These are phyloP conservation scores for Phytophthora pisi DNA, from an alignment of 352 stramenopile genomes.

Conservation along the genomic window DNA sequence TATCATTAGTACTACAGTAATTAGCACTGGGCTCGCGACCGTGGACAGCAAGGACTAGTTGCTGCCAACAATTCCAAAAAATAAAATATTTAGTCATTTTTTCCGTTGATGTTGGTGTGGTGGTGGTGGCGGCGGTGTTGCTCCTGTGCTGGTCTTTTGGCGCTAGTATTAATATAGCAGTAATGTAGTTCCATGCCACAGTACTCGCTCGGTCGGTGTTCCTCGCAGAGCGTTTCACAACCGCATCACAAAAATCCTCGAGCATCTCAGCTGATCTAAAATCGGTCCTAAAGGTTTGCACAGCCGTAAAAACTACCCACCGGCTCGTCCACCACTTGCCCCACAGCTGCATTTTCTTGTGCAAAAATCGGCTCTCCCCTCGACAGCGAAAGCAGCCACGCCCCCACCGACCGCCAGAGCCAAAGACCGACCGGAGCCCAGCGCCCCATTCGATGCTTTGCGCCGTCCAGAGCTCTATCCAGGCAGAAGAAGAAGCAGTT, in stretches of 20 bases:
- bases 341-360: slow-evolving; percentile 23
- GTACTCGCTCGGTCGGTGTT: background rate
- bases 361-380: slow-evolving; percentile 8
- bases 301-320: slow-evolving; percentile 4
- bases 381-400: slow-evolving; percentile 11
- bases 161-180: too few relatives aligned
- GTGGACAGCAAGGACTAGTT: background rate
- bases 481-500: slow-evolving; percentile 47
- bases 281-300: slow-evolving; percentile 7
- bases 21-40: too few relatives aligned
- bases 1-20: background rate
- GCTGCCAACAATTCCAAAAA: too few relatives aligned
- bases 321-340: slow-evolving; percentile 7
- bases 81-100: too few relatives aligned
- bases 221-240: slow-evolving; percentile 13
- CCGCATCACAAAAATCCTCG: background rate
- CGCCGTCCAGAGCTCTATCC: slow-evolving; percentile 29
- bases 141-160: background rate
- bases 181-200: background rate
- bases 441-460: slow-evolving; percentile 43
- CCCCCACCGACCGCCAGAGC: background rate
- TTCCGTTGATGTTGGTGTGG: too few relatives aligned
- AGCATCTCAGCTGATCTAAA: background rate
- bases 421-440: slow-evolving; percentile 11
- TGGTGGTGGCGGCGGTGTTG: too few relatives aligned